Evolutionary conservation across 1,139 yeast genomes (phyloP).

Genomic region (Blastobotrys serpentis): DNA sequence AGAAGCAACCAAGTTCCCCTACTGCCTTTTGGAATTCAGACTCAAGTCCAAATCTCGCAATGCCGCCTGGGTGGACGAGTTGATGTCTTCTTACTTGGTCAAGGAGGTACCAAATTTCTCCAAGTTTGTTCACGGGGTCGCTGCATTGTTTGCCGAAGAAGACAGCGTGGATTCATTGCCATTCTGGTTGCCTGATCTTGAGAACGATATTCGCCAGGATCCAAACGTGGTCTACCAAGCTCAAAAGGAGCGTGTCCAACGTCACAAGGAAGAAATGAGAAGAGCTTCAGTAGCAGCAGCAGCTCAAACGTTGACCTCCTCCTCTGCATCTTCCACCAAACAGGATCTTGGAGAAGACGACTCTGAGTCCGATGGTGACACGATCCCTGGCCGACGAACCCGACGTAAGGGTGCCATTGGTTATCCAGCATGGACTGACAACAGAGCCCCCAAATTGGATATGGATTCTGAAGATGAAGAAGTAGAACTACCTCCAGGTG

Average conservation of each 20-base stretch:
- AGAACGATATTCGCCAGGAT: constrained; percentile 70
- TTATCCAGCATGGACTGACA: constrained; percentile 23
- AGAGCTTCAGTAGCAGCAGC: constrained; percentile 22
- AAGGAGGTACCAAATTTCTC: constrained; percentile 91
- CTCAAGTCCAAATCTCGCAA: constrained; percentile 43
- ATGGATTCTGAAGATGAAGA: constrained; percentile 90
- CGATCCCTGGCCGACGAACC: constrained; percentile 29
- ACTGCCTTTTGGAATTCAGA: constrained; percentile 87
- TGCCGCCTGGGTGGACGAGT: constrained; percentile 82
- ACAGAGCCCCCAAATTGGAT: constrained; percentile 41
- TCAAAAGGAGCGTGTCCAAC: constrained; percentile 38
- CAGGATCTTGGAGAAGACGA: constrained; percentile 23
- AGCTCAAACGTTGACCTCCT: background rate
- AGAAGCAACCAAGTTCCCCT: constrained; percentile 83
- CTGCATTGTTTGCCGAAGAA: constrained; percentile 82
- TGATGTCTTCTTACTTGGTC: constrained; percentile 77
- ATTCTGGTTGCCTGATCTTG: constrained; percentile 92
- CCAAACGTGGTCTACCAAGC: constrained; percentile 73
- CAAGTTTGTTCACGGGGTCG: constrained; percentile 87
- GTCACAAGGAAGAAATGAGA: constrained; percentile 16
- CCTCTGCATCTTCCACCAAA: constrained; percentile 6
- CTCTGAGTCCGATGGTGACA: constrained; percentile 31
- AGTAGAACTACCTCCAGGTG: constrained; percentile 84
- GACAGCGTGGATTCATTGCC: constrained; percentile 89
- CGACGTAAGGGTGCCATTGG: constrained; percentile 18